Evolutionary conservation across 1,139 yeast species (phyloP).

Genomic region (Lodderomyces jiufengensis): DNA sequence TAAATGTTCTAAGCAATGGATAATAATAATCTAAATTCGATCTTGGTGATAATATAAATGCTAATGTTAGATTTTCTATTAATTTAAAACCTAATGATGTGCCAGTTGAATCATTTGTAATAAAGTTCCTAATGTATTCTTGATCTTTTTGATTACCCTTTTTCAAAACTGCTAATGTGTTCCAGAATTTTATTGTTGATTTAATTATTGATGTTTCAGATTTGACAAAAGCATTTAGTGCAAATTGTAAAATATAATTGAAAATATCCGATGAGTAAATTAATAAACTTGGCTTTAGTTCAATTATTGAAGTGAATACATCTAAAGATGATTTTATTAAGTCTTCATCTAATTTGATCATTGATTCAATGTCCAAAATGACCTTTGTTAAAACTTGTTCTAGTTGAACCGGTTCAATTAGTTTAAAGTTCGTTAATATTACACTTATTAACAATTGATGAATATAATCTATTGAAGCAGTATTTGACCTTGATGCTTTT

Average conservation of each 20-base stretch:
- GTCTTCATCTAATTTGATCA: conserved; percentile 50
- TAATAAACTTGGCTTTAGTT: conserved; percentile 48
- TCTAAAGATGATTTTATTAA: conserved; percentile 45
- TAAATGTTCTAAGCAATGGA: conserved; percentile 50
- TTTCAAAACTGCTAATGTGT: conserved; percentile 48
- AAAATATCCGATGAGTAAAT: conserved; percentile 34
- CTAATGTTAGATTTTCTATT: conserved; percentile 25
- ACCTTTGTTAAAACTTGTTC: conserved; percentile 24
- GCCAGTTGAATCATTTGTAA: conserved; percentile 16
- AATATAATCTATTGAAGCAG: conserved; percentile 35
- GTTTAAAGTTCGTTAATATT: conserved; percentile 30
- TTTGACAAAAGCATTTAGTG: conserved; percentile 44
- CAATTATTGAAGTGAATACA: conserved; percentile 44
- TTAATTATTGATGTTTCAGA: conserved; percentile 66
- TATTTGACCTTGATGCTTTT: conserved; percentile 30
- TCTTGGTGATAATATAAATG: conserved; percentile 50
- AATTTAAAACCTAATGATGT: conserved; percentile 35
- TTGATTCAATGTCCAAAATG: conserved; percentile 29
- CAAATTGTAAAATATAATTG: conserved; percentile 35
- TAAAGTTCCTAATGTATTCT: conserved; percentile 27
- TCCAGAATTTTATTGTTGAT: conserved; percentile 66
- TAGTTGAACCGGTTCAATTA: conserved; percentile 28
- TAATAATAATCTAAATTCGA: conserved; percentile 59
- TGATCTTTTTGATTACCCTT: conserved; percentile 51
- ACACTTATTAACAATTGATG: conserved; percentile 42